phyloP scores from a whole-genome alignment of 306 rosid species.

The Vachellia pachyceras region DNA sequence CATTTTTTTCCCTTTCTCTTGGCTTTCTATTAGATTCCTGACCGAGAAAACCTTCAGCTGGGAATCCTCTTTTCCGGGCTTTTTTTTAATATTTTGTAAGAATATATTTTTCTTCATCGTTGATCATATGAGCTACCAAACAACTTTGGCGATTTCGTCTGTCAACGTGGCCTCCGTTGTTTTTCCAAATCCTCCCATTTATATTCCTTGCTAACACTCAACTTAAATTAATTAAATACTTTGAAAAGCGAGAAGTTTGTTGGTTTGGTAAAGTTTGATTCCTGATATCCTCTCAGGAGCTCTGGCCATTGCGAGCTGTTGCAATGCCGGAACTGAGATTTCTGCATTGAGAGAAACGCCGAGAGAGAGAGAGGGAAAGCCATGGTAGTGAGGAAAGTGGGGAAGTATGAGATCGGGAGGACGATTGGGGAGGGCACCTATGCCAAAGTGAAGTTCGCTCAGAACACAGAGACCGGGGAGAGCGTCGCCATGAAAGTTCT shows the following conservation, averaged over 20 bases:
- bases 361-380: background rate
- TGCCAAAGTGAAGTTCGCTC: slow-evolving; percentile 90
- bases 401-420: slow-evolving; percentile 89
- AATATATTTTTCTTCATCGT: background rate
- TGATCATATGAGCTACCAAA: slow-evolving; percentile 20
- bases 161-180: slow-evolving; percentile 5
- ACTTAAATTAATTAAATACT: background rate
- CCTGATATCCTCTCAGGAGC: background rate
- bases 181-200: slow-evolving; percentile 11
- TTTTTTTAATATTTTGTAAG: background rate
- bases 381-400: slow-evolving; percentile 92
- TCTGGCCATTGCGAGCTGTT: background rate
- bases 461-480: slow-evolving; percentile 92
- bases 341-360: slow-evolving; percentile 21
- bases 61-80: background rate
- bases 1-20: background rate
- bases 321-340: slow-evolving; percentile 49
- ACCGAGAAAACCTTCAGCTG: background rate
- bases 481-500: slow-evolving; percentile 92
- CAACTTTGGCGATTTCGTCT: slow-evolving; percentile 17
- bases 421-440: slow-evolving; percentile 90
- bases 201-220: slow-evolving; percentile 2
- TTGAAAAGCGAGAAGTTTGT: slow-evolving; percentile 19
- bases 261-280: slow-evolving; percentile 28
- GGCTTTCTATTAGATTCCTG: background rate